These are phyloP conservation scores for Pleurotus eryngii DNA, from an alignment of 768 basidiomycete species.

Conservation along the genomic window DNA sequence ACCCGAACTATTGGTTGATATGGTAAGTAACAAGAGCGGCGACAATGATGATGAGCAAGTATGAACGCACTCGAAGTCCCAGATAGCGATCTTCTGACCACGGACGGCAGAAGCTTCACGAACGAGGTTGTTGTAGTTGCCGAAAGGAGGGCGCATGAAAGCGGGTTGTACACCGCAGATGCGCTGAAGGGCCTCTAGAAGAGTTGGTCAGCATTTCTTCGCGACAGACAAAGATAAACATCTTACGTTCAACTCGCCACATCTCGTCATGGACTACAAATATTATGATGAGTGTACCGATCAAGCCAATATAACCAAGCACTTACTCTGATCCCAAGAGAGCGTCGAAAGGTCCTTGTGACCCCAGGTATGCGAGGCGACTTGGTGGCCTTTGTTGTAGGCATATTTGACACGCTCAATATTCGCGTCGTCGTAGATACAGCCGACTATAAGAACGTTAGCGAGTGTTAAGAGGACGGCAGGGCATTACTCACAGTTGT, in stretches of 20 bases:
- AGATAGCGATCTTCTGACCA: constrained; percentile 29
- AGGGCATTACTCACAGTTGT: constrained; percentile 7
- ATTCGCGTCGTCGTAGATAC: constrained; percentile 22
- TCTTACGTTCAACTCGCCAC: constrained; percentile 17
- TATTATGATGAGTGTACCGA: too few relatives aligned
- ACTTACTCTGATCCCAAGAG: constrained; percentile 19
- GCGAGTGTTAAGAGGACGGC: background rate
- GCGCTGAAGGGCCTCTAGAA: constrained; percentile 36
- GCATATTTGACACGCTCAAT: constrained; percentile 18
- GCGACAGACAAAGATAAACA: background rate
- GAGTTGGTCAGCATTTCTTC: background rate
- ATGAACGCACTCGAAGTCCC: constrained; percentile 28
- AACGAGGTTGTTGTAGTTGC: constrained; percentile 46
- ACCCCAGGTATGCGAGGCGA: constrained; percentile 8
- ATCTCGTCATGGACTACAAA: constrained; percentile 21
- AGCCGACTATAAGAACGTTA: constrained; percentile 19
- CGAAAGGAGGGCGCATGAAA: constrained; percentile 49
- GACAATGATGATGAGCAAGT: background rate
- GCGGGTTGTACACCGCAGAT: constrained; percentile 42
- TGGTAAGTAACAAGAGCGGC: background rate
- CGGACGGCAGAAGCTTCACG: constrained; percentile 29
- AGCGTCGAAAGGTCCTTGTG: constrained; percentile 18
- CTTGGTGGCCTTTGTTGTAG: constrained; percentile 13
- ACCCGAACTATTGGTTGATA: constrained; percentile 25
- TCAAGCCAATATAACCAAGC: too few relatives aligned